Evolutionary conservation across 2,329 filamentous ascomycete genomes (phyloP).

Genomic region (Xylariaceae sp.): DNA sequence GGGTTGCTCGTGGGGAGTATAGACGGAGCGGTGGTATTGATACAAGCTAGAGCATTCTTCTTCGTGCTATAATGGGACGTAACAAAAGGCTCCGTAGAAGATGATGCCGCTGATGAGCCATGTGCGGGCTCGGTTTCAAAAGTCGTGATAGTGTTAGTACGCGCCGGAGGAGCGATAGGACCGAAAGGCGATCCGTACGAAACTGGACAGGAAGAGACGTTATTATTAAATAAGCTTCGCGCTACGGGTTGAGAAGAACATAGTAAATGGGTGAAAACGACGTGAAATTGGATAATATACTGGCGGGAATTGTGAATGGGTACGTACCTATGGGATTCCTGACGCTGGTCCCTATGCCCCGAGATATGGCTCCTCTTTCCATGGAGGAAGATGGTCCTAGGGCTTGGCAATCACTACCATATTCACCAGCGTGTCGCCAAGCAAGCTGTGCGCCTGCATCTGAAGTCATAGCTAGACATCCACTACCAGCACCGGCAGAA

Average conservation of each 20-base stretch:
- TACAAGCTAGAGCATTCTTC: constrained; percentile 2
- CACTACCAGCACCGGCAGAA: constrained; percentile 4
- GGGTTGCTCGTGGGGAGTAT: constrained; percentile 31
- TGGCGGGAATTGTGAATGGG: background rate
- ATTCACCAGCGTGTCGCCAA: constrained; percentile 30
- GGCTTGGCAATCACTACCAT: constrained; percentile 19
- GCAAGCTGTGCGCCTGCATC: constrained; percentile 18
- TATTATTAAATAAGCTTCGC: background rate
- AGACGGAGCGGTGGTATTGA: background rate
- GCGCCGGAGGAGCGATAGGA: constrained; percentile 40
- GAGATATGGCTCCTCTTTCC: constrained; percentile 3
- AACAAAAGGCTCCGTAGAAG: background rate
- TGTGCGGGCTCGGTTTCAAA: background rate
- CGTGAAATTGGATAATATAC: background rate
- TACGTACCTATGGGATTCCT: constrained; percentile 31
- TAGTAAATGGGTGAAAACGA: background rate
- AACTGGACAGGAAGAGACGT: constrained; percentile 17
- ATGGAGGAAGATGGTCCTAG: constrained; percentile 15
- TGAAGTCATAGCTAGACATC: constrained; percentile 4
- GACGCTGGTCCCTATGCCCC: constrained; percentile 10
- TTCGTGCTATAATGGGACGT: background rate
- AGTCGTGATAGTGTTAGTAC: constrained; percentile 6
- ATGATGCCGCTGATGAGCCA: background rate
- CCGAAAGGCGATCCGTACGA: constrained; percentile 40
- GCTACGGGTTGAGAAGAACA: background rate